Evolutionary conservation across 768 basidiomycete species (phyloP).

Genomic region (Boletales sp.): DNA sequence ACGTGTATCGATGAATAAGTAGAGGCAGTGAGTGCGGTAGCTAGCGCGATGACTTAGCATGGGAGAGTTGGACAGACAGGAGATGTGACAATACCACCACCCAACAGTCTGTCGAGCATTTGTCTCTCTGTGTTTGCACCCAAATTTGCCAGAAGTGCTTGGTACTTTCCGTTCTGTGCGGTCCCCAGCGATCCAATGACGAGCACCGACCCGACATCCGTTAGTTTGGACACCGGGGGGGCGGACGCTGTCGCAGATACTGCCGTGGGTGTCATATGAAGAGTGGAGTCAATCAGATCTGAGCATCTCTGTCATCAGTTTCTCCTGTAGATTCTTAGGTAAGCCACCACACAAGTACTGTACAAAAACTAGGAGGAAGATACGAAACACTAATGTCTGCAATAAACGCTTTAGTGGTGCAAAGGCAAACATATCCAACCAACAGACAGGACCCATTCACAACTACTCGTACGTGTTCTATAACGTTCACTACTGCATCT

Average conservation of each 20-base stretch:
- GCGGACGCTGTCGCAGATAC: constrained; percentile 32
- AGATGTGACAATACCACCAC: constrained; percentile 52
- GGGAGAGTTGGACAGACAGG: not conserved
- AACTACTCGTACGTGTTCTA: not conserved
- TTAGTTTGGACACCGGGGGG: constrained; percentile 13
- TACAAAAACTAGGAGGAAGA: not conserved
- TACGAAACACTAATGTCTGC: not conserved
- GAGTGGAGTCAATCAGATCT: constrained; percentile 8
- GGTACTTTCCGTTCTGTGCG: constrained; percentile 78
- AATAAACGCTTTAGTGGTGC: not conserved
- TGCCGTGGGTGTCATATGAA: constrained; percentile 60
- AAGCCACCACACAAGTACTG: constrained; percentile 2
- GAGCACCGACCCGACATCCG: constrained; percentile 50
- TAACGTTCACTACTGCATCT: constrained; percentile 25
- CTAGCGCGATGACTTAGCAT: constrained; percentile 35
- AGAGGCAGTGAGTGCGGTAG: constrained; percentile 50
- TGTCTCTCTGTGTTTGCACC: constrained; percentile 69
- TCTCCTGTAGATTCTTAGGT: constrained; percentile 13
- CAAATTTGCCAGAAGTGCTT: constrained; percentile 60
- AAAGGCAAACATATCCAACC: constrained; percentile 4
- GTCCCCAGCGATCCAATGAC: constrained; percentile 77
- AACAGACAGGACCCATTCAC: not conserved
- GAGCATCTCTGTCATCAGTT: not conserved
- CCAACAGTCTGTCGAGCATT: constrained; percentile 78
- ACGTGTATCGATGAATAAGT: constrained; percentile 66